A percentile compares a stretch with the other conserved stretches of the same genome.
Evolutionary conservation across 75 land plant genomes (phyloP).

Genomic region (Azolla pinnata): DNA sequence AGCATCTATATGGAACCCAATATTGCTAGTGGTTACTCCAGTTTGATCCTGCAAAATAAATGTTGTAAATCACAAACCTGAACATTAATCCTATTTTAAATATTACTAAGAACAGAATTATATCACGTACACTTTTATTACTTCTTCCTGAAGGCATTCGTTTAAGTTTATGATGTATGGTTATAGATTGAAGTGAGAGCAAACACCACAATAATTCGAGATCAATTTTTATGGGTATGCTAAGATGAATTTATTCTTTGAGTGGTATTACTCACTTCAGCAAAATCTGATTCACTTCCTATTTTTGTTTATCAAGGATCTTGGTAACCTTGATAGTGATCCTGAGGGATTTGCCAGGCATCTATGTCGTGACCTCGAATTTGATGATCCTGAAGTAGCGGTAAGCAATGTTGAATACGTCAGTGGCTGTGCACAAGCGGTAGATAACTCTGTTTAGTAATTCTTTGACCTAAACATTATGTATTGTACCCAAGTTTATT

Average conservation of each 20-base stretch:
- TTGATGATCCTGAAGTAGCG: conserved; percentile 84
- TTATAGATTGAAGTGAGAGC: conserved; percentile 87
- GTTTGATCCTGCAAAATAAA: too few species aligned
- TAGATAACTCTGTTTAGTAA: too few species aligned
- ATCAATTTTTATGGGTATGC: conserved; percentile 89
- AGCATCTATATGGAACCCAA: not conserved
- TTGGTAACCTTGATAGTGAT: conserved; percentile 77
- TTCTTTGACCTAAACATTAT: too few species aligned
- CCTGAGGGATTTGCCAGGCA: conserved; percentile 83
- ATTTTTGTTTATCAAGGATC: conserved; percentile 39
- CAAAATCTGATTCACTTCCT: not conserved
- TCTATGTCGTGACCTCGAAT: conserved; percentile 65
- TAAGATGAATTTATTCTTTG: not conserved
- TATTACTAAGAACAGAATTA: too few species aligned
- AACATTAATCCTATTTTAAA: too few species aligned
- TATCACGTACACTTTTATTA: too few species aligned
- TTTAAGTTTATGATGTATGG: too few species aligned
- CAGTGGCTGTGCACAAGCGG: too few species aligned
- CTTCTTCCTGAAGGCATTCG: too few species aligned
- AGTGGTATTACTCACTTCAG: not conserved
- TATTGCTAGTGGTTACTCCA: not conserved
- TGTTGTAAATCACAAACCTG: too few species aligned
- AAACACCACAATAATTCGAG: conserved; percentile 63
- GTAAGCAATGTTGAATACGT: conserved; percentile 28
- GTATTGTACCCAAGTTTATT: too few species aligned